Evolutionary conservation across 352 stramenopile genomes (phyloP), one percentile per base, ranked within the genome.

Genomic region (Salisapilia sapeloensis): DNA sequence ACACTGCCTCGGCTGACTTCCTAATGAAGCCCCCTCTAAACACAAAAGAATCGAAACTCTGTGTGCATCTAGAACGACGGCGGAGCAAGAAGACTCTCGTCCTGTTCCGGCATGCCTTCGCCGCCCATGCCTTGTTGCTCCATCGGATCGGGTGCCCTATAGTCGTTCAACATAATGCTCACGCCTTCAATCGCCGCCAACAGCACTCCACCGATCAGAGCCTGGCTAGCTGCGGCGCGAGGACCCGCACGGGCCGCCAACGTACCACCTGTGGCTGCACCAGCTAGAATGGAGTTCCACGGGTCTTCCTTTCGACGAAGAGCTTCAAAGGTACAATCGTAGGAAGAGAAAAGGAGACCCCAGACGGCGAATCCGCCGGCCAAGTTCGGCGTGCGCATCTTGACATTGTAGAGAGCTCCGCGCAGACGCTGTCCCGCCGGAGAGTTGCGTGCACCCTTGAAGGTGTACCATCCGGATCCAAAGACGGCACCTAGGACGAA

Each of bases 231-330:
- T 19, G 93, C 93, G 1, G 89, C 91, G 14, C 90, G 93, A 0
- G 92, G 85, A 11, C 94, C 93, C 2, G 92, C 93, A 29, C 95
- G 76, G 12, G 92, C 85, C 16, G 93, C 94, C 10, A 99, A 66
- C 17, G 97, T 77, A 29, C 93, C 94, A 56, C 94, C 95, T 0
- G 95, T 99, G 28, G 87, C 84, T 10, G 90, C 93, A 16, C 95
- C 95, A 19, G 84, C 89, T 24, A 98, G 55, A 42, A 99, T 99
- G n/a, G 92, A 96, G 58, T 99, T 99, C 93, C 94, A 99, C 25
- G 94, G 91, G 74, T 99, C 95, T 72, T 99, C 95, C 65, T 97
- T 98, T 61, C 95, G 86, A 56, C 95, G 84, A 38, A 98, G 58
- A 20, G 89, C 85, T 33, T 95, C 94, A 25, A 99, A 82, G 16